These are phyloP conservation scores for Phytophthora agathidicida DNA, from an alignment of 352 stramenopile species.

Conservation along the genomic window DNA sequence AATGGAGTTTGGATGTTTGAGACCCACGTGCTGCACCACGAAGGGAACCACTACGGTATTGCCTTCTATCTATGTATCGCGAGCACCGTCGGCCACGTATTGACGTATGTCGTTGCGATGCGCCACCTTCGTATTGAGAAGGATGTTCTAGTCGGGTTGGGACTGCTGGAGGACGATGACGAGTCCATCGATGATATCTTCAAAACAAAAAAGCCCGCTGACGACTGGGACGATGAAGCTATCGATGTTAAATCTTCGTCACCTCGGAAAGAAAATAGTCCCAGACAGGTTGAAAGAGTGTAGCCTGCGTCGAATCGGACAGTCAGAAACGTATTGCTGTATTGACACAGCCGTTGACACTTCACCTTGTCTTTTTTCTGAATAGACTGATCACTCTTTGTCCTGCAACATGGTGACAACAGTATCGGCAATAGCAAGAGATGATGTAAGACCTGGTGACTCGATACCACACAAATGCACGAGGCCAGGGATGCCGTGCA, in stretches of 20 bases:
- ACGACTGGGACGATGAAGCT: constrained; percentile 25
- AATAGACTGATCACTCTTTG: constrained; percentile 20
- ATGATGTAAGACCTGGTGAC: constrained; percentile 94
- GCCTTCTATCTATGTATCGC: constrained; percentile 58
- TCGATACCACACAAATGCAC: constrained; percentile 97
- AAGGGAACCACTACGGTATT: constrained; percentile 40
- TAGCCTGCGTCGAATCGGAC: constrained; percentile 7
- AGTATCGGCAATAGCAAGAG: constrained; percentile 83
- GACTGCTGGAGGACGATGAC: constrained; percentile 34
- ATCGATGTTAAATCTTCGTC: constrained; percentile 9
- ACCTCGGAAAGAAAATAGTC: constrained; percentile 20
- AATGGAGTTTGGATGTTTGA: constrained; percentile 50
- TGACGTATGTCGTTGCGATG: constrained; percentile 38
- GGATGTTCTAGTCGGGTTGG: constrained; percentile 40
- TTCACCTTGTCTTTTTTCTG: too few species aligned
- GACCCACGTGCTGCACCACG: constrained; percentile 35
- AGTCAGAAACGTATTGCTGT: constrained; percentile 1
- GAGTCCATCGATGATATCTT: constrained; percentile 35
- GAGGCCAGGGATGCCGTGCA: constrained; percentile 85
- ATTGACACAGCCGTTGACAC: neutral
- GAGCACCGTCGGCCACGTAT: constrained; percentile 33
- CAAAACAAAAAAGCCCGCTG: constrained; percentile 34
- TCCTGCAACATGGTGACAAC: constrained; percentile 60
- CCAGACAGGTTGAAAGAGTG: constrained; percentile 20
- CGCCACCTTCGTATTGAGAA: constrained; percentile 49